Evolutionary conservation across 2,329 filamentous ascomycete species (phyloP), one percentile per base, ranked within the genome.

Genomic region (Talaromyces sp.): DNA sequence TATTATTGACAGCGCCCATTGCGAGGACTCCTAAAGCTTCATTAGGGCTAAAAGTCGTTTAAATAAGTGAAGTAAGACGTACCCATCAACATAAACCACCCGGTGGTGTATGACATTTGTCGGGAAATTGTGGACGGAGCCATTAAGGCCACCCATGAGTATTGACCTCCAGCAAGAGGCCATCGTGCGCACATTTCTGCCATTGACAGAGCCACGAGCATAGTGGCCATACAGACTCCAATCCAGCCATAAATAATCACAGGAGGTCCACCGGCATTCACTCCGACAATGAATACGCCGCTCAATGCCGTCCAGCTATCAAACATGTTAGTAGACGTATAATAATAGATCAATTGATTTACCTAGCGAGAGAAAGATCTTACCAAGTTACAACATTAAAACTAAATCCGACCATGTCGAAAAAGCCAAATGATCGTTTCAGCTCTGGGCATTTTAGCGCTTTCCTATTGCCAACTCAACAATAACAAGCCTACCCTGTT

Each of bases 201-300:
- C 78, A 86, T 83, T 1, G 81, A 81, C 61, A 84, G 82, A 11
- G 82, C 83, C 6, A 86, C 82, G 8, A 79, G 76, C 13, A 86
- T 69, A 1, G 81, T 79, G 21, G 81, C 73, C 10, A 80, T 55
- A 62, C 80, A 82, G 26, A 85, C 79, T 4, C 77, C 81, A 24
- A 85, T 69, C 78, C 82, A 86, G 49, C 80, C 79, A 73, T 81
- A 86, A 7, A 86, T 77, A 80, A 86, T 85, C 49, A 85, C 82
- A 0, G 83, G 81, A 3, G 83, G 82, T 1, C 83, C 83, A 14
- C 83, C 83, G 38, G 81, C 78, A 60, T 79, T 78, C 11, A 84
- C 79, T 6, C 82, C 84, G 32, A 84, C 78, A 56, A 83, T 82
- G 49, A 86, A 77, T 0, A 84, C 81, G 38, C 83, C 83, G 52